Conservation (phyloP, 495 filamentous ascomycete genomes). For the Penicillium canariense region DNA sequence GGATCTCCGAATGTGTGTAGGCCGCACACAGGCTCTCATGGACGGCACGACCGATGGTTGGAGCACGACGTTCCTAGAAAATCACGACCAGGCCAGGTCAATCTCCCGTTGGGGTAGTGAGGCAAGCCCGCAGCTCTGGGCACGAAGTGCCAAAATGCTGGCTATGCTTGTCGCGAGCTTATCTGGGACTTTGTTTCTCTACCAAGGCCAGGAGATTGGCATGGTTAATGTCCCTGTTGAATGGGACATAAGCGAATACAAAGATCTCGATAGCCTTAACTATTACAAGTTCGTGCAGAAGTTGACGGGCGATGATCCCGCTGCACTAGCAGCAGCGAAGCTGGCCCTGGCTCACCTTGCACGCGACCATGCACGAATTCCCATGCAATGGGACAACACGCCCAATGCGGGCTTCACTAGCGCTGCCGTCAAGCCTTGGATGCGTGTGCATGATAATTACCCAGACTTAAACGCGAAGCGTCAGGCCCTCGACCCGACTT, state of each 20-base stretch:
- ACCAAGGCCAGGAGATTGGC: conserved; percentile 58
- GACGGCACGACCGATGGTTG: conserved; percentile 47
- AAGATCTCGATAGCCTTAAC: conserved; percentile 51
- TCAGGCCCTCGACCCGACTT: conserved; percentile 38
- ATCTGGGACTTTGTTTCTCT: conserved; percentile 52
- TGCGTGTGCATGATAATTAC: conserved; percentile 56
- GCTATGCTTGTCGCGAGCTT: conserved; percentile 51
- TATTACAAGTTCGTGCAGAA: conserved; percentile 43
- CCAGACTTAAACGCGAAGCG: conserved; percentile 47
- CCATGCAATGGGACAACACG: conserved; percentile 59
- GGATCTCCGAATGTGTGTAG: conserved; percentile 39
- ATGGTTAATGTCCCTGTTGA: conserved; percentile 50
- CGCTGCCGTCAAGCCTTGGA: conserved; percentile 49
- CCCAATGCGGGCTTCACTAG: conserved; percentile 54
- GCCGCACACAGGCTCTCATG: conserved; percentile 44
- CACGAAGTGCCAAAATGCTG: conserved; percentile 49
- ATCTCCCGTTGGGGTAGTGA: conserved; percentile 46
- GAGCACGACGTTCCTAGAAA: conserved; percentile 45
- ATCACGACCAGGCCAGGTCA: conserved; percentile 45
- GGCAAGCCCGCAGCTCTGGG: conserved; percentile 43
- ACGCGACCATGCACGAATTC: conserved; percentile 60
- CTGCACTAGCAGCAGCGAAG: conserved; percentile 36
- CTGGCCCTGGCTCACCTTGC: conserved; percentile 46
- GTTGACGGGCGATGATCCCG: conserved; percentile 25
- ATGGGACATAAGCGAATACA: conserved; percentile 49